A percentile compares a stretch with the other conserved stretches of the same genome.
Evolutionary conservation across 371 early-diverging fungal genomes (phyloP).

Genomic region (Circinella minor): DNA sequence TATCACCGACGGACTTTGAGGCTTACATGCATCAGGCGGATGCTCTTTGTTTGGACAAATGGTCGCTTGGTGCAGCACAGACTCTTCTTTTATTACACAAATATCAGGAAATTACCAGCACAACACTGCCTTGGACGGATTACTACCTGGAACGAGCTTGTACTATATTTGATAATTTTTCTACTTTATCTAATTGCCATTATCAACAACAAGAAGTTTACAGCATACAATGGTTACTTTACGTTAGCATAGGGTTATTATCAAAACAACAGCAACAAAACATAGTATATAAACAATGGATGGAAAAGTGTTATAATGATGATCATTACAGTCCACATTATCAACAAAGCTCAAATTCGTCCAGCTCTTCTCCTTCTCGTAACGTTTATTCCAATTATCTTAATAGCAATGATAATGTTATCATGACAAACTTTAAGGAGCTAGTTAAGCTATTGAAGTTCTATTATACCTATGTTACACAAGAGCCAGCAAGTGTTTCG

Average conservation of each 20-base stretch:
- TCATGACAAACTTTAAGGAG: neutral
- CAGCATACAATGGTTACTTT: neutral
- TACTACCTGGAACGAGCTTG: constrained; percentile 8
- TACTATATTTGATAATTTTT: neutral
- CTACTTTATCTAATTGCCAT: neutral
- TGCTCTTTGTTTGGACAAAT: neutral
- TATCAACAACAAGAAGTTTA: neutral
- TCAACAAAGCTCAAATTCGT: too few relatives aligned
- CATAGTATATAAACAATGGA: neutral
- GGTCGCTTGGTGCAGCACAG: neutral
- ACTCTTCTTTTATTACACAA: constrained; percentile 4
- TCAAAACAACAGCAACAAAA: neutral
- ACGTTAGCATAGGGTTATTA: neutral
- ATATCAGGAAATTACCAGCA: constrained; percentile 4
- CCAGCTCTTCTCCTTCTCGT: neutral
- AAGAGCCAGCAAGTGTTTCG: neutral
- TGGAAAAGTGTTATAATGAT: neutral
- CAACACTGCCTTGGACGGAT: neutral
- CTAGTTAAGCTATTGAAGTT: neutral
- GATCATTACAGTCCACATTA: too few relatives aligned
- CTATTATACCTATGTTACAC: neutral
- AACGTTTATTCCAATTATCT: too few relatives aligned
- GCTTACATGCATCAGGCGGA: constrained; percentile 1
- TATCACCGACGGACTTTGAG: neutral
- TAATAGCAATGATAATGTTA: neutral